Evolutionary conservation across 257 asterid species (phyloP), one percentile per base, ranked within the genome.

Genomic region (Solanum stenotomum): DNA sequence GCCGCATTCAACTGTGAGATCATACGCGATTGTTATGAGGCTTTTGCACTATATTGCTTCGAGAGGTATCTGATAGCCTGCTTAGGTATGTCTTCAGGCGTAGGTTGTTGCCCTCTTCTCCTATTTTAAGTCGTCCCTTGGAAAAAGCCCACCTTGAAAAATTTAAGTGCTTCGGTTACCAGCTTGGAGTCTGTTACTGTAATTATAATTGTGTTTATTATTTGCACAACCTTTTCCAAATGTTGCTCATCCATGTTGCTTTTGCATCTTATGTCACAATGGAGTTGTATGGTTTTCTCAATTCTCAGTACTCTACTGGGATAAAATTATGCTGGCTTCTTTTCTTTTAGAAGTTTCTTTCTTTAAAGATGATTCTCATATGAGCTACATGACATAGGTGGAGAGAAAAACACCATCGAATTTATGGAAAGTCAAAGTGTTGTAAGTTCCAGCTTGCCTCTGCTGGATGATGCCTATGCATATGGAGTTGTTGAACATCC

Each of bases 41-140:
- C 99, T 68, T 96, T 97, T 91, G 99, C 99, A 20, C 89, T 97
- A 89, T 97, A 95, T 91, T 97, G 99, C 98, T 96, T 97, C 79
- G 99, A 96, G 95, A 97, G 99, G 91, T 95, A 97, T 91, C 98
- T 97, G 89, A 97, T 97, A 85, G 99, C 99, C 91, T 96, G 99
- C 94, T 94, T 97, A 92, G 99, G 99, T 95, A 92, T 88, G 96
- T 87, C 85, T 25, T 31, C 79, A 18, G 82, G 86, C 31, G 4
- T 49, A 29, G 44, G 29, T 82, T 82, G 86, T 18, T 82, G 29
- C 38, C 29, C 44, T 82, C 44, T 82, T 82, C 44, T 49, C 68
- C 25, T 27, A 82, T 82, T 77, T 76, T 49, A 31, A 82, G 70
- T 82, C 10, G 22, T 49, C 29, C 70, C 44, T 16, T 49, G 70